A percentile compares a stretch with the other conserved stretches of the same genome.
Evolutionary conservation across 345 rosid species (phyloP).

Genomic region (Citrus mangshanensis): DNA sequence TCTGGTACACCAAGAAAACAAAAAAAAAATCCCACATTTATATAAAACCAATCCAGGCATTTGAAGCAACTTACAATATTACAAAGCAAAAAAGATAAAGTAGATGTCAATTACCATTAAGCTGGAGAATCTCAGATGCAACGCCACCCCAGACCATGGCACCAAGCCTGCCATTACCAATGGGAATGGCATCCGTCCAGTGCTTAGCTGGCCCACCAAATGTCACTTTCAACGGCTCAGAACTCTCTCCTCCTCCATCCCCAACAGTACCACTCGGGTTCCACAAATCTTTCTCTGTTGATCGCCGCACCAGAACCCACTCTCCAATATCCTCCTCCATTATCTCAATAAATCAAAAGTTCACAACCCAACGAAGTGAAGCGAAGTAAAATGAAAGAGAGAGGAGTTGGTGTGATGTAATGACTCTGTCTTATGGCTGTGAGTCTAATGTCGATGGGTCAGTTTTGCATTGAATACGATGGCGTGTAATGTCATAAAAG

Average conservation of each 20-base stretch:
- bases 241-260: conserved; percentile 28
- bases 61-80: not conserved
- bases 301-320: conserved; percentile 49
- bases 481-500: not conserved
- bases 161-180: conserved; percentile 92
- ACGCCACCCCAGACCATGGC: conserved; percentile 97
- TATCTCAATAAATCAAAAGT: not conserved
- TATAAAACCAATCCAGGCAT: not conserved
- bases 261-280: conserved; percentile 23
- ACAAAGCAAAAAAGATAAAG: not conserved
- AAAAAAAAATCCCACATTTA: not conserved
- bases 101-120: conserved; percentile 52
- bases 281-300: conserved; percentile 45
- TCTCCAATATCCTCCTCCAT: conserved; percentile 32
- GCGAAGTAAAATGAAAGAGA: not conserved
- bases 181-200: conserved; percentile 90
- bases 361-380: not conserved
- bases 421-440: not conserved
- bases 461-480: not conserved
- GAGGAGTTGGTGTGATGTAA: not conserved
- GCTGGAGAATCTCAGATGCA: conserved; percentile 63
- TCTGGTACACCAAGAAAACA: not conserved
- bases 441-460: not conserved
- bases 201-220: conserved; percentile 68
- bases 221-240: conserved; percentile 55